Base-by-base conservation (phyloP, 495 filamentous ascomycete species). In the Cercophora newfieldiana region DNA sequence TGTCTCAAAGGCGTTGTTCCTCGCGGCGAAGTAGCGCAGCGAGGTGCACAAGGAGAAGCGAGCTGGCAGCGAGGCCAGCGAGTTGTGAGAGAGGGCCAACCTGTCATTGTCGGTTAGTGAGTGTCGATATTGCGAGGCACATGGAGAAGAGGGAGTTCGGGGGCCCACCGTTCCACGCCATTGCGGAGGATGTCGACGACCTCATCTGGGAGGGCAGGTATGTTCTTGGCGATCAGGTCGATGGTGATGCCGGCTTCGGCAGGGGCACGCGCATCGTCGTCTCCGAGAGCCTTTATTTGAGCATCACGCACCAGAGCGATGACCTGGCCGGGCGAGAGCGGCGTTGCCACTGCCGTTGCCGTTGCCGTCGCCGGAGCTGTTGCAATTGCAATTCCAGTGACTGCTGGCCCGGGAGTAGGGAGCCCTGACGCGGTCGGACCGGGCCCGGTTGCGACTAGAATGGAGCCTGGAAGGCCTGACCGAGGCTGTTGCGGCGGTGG, bases 181-280 rank as follows among this genome's bases (percentile, higher is more conserved):
- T 90, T 83, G 75, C 89, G 90, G 66, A 95, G 88, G 63, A 93
- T 85, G 71, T 91, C 89, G 28, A 94, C 84, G 31, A 93, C 89
- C 66, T 90, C 87, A 55, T 90, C 88, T 0, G 91, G 91, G 70
- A 95, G 86, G 58, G 80, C 82, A 44, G 81, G 80, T 60, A 95
- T 90, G 61, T 87, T 83, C 57, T 88, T 88, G 75, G 90, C 87
- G 63, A 88, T 89, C 71, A 95, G 79, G 74, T 94, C 89, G 65
- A 95, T 85, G 14, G 91, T 93, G 74, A 92, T 79, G 26, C 80
- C 80, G 51, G 90, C 89, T 76, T 88, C 80, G 57, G 84, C 75
- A 29, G 85, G 81, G 26, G 81, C 80, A 63, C 85, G 83, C 26
- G 79, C 83, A 66, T 86, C 85, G 63, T 86, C 85, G 55, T 66